Evolutionary conservation across 441 rosid species (phyloP).

Genomic region (Flueggea neowawraea): DNA sequence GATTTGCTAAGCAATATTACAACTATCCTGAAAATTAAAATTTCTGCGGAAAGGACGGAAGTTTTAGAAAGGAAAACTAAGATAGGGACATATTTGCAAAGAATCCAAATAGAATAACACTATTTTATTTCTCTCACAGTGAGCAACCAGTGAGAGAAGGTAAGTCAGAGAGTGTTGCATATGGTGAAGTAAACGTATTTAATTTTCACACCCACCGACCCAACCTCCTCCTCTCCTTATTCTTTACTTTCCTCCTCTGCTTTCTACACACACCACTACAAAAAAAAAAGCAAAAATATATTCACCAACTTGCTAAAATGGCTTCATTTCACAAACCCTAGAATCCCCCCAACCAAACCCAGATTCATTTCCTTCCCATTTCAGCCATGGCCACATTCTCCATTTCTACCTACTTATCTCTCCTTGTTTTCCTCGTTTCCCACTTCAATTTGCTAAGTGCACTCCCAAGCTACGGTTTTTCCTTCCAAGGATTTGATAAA

Average conservation of each 20-base stretch:
- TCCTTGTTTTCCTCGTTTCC: constrained; percentile 30
- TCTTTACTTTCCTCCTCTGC: constrained; percentile 30
- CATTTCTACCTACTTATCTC: constrained; percentile 26
- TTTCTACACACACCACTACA: constrained; percentile 11
- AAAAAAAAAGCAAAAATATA: constrained; percentile 7
- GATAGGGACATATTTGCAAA: too few relatives aligned
- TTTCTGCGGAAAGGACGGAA: too few relatives aligned
- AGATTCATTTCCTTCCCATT: constrained; percentile 27
- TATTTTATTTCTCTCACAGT: too few relatives aligned
- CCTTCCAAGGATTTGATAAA: constrained; percentile 41
- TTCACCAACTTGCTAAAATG: constrained; percentile 30
- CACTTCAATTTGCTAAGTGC: constrained; percentile 33
- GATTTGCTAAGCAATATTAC: too few relatives aligned
- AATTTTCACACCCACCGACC: constrained; percentile 57
- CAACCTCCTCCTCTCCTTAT: constrained; percentile 9
- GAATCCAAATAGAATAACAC: too few relatives aligned
- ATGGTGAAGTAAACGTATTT: constrained; percentile 44
- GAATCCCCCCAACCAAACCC: constrained; percentile 14
- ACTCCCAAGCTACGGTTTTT: constrained; percentile 37
- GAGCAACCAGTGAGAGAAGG: too few relatives aligned
- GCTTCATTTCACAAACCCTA: constrained; percentile 43
- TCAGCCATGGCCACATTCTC: constrained; percentile 41
- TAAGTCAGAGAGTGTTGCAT: constrained; percentile 16
- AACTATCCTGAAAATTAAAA: too few relatives aligned
- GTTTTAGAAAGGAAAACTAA: too few relatives aligned